phyloP scores from a whole-genome alignment of 176 grass and related monocot species.

The Carex pumila region DNA sequence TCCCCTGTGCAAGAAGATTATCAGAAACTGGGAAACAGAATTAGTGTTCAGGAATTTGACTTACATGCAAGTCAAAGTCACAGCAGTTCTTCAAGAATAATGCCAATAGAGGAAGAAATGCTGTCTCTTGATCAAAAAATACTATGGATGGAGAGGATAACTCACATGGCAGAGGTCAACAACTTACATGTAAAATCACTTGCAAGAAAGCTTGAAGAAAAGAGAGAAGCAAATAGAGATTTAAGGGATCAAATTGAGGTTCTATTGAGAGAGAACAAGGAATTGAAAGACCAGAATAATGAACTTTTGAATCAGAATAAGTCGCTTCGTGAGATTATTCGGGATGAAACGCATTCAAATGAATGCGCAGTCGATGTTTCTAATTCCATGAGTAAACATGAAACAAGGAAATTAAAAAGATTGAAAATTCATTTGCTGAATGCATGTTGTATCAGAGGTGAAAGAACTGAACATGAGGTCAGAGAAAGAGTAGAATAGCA shows the following conservation, averaged over 20 bases:
- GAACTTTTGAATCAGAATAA: conserved; percentile 15
- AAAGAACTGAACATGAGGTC: neutral
- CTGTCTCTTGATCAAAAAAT: conserved; percentile 8
- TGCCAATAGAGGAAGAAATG: neutral
- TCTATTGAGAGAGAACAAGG: conserved; percentile 13
- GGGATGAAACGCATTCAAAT: neutral
- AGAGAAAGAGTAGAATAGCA: neutral
- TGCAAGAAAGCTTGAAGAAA: conserved; percentile 27
- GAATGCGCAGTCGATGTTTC: neutral
- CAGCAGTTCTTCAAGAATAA: conserved; percentile 10
- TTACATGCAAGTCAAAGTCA: conserved; percentile 18
- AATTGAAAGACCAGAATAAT: conserved; percentile 12
- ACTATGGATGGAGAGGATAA: conserved; percentile 13
- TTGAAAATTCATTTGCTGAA: conserved; percentile 8
- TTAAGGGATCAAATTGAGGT: conserved; percentile 17
- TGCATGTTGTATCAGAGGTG: conserved; percentile 8
- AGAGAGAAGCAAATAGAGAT: conserved; percentile 1
- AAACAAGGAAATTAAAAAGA: neutral
- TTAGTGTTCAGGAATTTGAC: neutral
- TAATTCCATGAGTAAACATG: neutral
- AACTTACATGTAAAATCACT: neutral
- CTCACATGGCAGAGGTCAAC: conserved; percentile 22
- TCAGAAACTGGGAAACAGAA: neutral
- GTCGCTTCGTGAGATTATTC: neutral
- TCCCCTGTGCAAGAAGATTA: conserved; percentile 3